A percentile compares a stretch with the other conserved stretches of the same genome.
phyloP scores from a whole-genome alignment of 2,329 filamentous ascomycete genomes.

The Paecilomyces formosus region DNA sequence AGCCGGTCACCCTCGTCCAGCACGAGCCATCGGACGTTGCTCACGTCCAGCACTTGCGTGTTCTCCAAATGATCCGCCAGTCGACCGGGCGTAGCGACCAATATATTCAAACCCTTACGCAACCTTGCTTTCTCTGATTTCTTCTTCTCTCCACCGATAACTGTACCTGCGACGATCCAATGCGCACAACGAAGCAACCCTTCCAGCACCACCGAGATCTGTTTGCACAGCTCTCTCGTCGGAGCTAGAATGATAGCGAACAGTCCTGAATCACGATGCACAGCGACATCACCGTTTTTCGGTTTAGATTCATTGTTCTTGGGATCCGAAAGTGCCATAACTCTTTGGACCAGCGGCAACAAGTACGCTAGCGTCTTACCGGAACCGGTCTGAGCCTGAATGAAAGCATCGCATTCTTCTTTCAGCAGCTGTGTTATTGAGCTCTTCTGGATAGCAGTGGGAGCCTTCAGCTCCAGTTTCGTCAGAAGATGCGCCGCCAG shows the following conservation, averaged over 20 bases:
- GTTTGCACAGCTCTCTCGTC: slow-evolving; percentile 87
- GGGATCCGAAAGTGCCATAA: slow-evolving; percentile 63
- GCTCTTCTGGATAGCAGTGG: slow-evolving; percentile 90
- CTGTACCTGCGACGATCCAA: slow-evolving; percentile 89
- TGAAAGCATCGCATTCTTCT: slow-evolving; percentile 82
- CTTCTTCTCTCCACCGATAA: slow-evolving; percentile 64
- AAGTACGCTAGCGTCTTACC: slow-evolving; percentile 97
- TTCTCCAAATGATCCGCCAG: slow-evolving; percentile 88
- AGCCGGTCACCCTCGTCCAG: slow-evolving; percentile 95
- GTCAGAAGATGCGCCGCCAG: slow-evolving; percentile 75
- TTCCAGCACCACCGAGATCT: slow-evolving; percentile 82
- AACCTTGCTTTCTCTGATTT: slow-evolving; percentile 87
- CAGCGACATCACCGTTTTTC: slow-evolving; percentile 36
- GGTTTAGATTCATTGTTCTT: slow-evolving; percentile 33
- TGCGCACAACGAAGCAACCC: slow-evolving; percentile 80
- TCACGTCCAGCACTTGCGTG: slow-evolving; percentile 80
- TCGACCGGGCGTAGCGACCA: slow-evolving; percentile 89
- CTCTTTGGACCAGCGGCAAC: slow-evolving; percentile 80
- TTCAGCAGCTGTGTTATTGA: slow-evolving; percentile 73
- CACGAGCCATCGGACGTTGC: slow-evolving; percentile 85
- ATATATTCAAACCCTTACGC: slow-evolving; percentile 88
- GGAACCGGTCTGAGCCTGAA: slow-evolving; percentile 94
- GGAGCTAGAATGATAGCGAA: slow-evolving; percentile 93
- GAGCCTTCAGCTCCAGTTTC: slow-evolving; percentile 82
- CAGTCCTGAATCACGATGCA: slow-evolving; percentile 78